These are phyloP conservation scores for Cercospora janseana DNA, from an alignment of 2,329 filamentous ascomycete species.

Conservation along the genomic window DNA sequence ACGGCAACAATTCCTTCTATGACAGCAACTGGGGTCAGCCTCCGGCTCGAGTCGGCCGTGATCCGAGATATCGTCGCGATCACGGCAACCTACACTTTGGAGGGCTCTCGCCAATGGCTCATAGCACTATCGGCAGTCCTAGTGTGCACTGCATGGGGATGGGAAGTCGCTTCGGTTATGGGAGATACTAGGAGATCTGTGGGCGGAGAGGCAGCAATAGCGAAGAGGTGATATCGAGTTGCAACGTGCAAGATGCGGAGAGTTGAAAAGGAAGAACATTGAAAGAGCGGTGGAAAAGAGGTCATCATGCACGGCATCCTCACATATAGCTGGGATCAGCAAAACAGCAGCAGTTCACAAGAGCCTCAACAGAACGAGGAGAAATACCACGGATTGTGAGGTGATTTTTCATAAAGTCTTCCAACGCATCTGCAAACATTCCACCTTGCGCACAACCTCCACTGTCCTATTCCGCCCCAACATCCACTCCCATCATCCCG, in stretches of 20 bases:
- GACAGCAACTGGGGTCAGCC: constrained; percentile 40
- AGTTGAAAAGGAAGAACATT: background rate
- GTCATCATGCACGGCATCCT: too few relatives aligned
- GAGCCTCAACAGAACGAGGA: too few relatives aligned
- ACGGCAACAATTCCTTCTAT: constrained; percentile 45
- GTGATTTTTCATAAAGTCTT: too few relatives aligned
- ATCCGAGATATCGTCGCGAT: constrained; percentile 37
- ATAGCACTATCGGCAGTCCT: constrained; percentile 15
- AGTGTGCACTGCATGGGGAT: constrained; percentile 1
- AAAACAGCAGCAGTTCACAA: too few relatives aligned
- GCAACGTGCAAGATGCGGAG: too few relatives aligned
- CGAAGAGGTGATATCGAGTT: background rate
- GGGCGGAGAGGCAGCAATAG: background rate
- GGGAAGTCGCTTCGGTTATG: constrained; percentile 10
- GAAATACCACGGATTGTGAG: too few relatives aligned
- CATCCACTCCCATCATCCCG: too few relatives aligned
- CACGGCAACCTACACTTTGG: constrained; percentile 25
- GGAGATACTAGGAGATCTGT: constrained; percentile 14
- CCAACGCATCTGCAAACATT: too few relatives aligned
- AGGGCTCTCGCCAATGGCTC: constrained; percentile 17
- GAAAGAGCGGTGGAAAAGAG: too few relatives aligned
- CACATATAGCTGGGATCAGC: too few relatives aligned
- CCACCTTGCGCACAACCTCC: too few relatives aligned
- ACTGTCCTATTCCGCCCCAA: too few relatives aligned
- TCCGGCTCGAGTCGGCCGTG: constrained; percentile 39